Evolutionary conservation across 352 stramenopile species (phyloP).

Genomic region (Phytophthora kernoviae): DNA sequence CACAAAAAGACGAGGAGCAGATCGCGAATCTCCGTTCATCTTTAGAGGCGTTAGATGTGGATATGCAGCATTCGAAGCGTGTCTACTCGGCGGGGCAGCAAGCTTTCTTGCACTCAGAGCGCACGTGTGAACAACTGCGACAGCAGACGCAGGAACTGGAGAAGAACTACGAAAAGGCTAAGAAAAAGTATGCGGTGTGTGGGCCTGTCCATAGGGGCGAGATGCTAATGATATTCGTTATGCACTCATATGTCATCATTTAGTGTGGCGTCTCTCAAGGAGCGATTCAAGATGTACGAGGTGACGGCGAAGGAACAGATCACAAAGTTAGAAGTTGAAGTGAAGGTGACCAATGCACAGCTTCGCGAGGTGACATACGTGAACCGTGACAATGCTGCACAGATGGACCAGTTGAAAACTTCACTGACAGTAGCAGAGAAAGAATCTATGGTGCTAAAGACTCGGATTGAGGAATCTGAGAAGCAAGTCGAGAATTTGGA

Average conservation of each 20-base stretch:
- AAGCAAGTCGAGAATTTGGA: constrained; percentile 45
- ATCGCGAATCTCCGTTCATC: constrained; percentile 69
- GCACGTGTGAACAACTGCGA: constrained; percentile 70
- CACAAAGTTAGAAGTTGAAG: constrained; percentile 82
- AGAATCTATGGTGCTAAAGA: constrained; percentile 48
- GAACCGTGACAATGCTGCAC: constrained; percentile 70
- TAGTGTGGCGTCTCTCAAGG: constrained; percentile 64
- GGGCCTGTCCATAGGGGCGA: too few species aligned
- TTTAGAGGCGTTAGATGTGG: constrained; percentile 69
- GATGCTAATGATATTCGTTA: constrained; percentile 3
- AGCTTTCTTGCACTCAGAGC: constrained; percentile 74
- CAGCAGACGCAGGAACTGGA: constrained; percentile 70
- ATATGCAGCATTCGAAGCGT: constrained; percentile 82
- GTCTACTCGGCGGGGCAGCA: constrained; percentile 81
- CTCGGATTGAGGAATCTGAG: constrained; percentile 43
- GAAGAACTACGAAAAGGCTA: constrained; percentile 78
- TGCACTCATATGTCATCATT: constrained; percentile 1
- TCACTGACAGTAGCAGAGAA: constrained; percentile 53
- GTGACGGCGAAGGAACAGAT: constrained; percentile 77
- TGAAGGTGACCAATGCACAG: constrained; percentile 73
- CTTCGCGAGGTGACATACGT: constrained; percentile 77
- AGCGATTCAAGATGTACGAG: constrained; percentile 83
- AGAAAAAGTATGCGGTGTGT: constrained; percentile 55
- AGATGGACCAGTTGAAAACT: constrained; percentile 68
- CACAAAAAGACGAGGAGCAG: constrained; percentile 69